phyloP scores from a whole-genome alignment of 495 filamentous ascomycete species.

The Umbilicaria muhlenbergii region DNA sequence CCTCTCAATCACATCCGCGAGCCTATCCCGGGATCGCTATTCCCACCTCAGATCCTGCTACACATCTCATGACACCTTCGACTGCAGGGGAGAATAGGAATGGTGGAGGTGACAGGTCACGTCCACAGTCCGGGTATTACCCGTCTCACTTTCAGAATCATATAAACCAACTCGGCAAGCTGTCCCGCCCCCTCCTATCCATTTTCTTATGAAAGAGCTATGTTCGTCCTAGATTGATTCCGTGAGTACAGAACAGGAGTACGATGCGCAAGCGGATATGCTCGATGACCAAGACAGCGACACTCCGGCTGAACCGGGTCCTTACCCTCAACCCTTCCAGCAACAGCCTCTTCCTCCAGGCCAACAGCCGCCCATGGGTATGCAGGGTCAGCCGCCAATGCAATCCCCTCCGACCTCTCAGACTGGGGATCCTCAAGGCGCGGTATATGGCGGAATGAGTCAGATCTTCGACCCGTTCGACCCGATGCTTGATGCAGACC shows the following conservation, averaged over 20 bases:
- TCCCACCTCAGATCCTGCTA: conserved; percentile 4
- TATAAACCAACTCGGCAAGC: conserved; percentile 95
- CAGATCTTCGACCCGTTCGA: conserved; percentile 65
- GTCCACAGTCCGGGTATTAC: conserved; percentile 47
- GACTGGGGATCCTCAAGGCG: conserved; percentile 21
- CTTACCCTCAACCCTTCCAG: conserved; percentile 46
- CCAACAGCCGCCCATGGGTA: conserved; percentile 22
- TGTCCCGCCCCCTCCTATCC: conserved; percentile 42
- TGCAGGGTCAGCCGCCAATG: conserved; percentile 11
- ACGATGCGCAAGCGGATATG: conserved; percentile 91
- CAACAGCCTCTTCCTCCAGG: conserved; percentile 26
- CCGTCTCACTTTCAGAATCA: conserved; percentile 82
- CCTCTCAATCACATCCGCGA: conserved; percentile 8
- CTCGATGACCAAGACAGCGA: conserved; percentile 68
- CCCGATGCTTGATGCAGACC: conserved; percentile 74
- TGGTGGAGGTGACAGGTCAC: conserved; percentile 12
- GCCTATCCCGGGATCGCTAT: conserved; percentile 18
- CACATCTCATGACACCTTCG: conserved; percentile 9
- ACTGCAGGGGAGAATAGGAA: conserved; percentile 7
- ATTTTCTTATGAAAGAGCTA: conserved; percentile 43
- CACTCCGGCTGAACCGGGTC: conserved; percentile 48
- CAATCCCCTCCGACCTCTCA: conserved; percentile 17
- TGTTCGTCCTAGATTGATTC: conserved; percentile 71
- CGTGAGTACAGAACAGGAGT: conserved; percentile 91
- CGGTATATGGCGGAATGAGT: conserved; percentile 39